Conservation (phyloP, 305 asterid genomes). For the Fraxinus latifolia region DNA sequence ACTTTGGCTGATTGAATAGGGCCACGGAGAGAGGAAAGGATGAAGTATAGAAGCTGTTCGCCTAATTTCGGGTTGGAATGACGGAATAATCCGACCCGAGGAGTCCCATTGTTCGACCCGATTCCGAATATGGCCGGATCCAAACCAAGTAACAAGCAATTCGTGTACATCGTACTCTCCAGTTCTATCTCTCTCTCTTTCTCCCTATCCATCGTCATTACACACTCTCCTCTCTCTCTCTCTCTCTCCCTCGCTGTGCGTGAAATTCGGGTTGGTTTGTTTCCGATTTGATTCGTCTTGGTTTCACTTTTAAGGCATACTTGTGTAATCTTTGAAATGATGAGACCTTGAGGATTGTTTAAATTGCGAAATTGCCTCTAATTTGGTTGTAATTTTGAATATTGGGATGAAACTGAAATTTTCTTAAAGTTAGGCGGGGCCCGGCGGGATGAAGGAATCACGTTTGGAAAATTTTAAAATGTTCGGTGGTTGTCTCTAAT, state of each 20-base stretch:
- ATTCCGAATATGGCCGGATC: constrained; percentile 87
- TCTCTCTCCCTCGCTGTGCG: constrained; percentile 20
- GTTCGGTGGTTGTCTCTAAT: constrained; percentile 26
- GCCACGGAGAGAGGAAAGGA: constrained; percentile 87
- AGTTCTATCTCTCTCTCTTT: constrained; percentile 98
- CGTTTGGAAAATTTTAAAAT: constrained; percentile 40
- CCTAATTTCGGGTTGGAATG: constrained; percentile 98
- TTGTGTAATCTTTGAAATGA: constrained; percentile 19
- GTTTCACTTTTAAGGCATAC: constrained; percentile 20
- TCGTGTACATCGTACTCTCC: constrained; percentile 99
- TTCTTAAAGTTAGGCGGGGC: constrained; percentile 30
- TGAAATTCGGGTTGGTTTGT: constrained; percentile 26
- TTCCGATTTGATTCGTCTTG: constrained; percentile 43
- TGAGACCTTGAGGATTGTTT: constrained; percentile 32
- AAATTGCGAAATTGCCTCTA: constrained; percentile 23
- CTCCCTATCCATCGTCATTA: constrained; percentile 99
- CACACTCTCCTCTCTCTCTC: constrained; percentile 27
- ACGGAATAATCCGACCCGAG: constrained; percentile 88
- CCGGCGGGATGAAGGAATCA: constrained; percentile 23
- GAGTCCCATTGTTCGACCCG: constrained; percentile 80
- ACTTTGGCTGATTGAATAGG: constrained; percentile 95
- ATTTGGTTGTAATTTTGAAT: constrained; percentile 16
- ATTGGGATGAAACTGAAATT: constrained; percentile 9
- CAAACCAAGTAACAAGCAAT: constrained; percentile 87
- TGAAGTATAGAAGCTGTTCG: constrained; percentile 92